A percentile compares a stretch with the other conserved stretches of the same genome.
phyloP scores from a whole-genome alignment of 805 yeast species.

The Wickerhamomyces bisporus region DNA sequence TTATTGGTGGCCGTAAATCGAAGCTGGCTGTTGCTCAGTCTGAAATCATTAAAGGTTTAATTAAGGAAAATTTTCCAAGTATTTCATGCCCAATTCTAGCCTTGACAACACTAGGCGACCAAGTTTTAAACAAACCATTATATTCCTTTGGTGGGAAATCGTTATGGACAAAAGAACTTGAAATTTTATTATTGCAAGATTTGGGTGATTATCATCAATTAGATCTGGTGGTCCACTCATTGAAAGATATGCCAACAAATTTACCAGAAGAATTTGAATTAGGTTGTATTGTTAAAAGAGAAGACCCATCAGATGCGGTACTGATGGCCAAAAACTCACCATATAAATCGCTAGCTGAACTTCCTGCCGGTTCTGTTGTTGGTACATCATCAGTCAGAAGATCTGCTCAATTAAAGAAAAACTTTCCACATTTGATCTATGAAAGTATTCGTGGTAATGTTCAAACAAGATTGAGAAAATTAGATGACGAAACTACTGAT shows the following conservation, averaged over 20 bases:
- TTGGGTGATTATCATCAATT: constrained; percentile 61
- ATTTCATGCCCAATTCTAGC: constrained; percentile 73
- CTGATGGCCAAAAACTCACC: constrained; percentile 64
- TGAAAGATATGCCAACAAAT: constrained; percentile 89
- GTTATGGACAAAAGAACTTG: constrained; percentile 94
- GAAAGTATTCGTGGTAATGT: constrained; percentile 84
- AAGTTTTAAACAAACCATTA: constrained; percentile 75
- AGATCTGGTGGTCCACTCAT: constrained; percentile 88
- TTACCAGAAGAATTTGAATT: constrained; percentile 86
- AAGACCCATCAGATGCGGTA: constrained; percentile 91
- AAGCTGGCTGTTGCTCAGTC: constrained; percentile 84
- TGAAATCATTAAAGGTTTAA: constrained; percentile 59
- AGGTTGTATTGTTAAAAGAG: constrained; percentile 82
- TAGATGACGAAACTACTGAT: constrained; percentile 64
- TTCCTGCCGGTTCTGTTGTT: constrained; percentile 81
- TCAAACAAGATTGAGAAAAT: constrained; percentile 73
- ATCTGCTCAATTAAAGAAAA: constrained; percentile 80
- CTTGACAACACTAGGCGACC: constrained; percentile 85
- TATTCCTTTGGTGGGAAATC: constrained; percentile 96
- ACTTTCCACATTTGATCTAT: constrained; percentile 70
- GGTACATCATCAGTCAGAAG: constrained; percentile 95
- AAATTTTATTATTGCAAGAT: constrained; percentile 60
- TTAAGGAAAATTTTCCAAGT: constrained; percentile 57
- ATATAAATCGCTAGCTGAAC: constrained; percentile 59
- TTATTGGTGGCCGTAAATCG: constrained; percentile 87